phyloP scores from a whole-genome alignment of 352 stramenopile genomes.

The Phytopythium vexans region DNA sequence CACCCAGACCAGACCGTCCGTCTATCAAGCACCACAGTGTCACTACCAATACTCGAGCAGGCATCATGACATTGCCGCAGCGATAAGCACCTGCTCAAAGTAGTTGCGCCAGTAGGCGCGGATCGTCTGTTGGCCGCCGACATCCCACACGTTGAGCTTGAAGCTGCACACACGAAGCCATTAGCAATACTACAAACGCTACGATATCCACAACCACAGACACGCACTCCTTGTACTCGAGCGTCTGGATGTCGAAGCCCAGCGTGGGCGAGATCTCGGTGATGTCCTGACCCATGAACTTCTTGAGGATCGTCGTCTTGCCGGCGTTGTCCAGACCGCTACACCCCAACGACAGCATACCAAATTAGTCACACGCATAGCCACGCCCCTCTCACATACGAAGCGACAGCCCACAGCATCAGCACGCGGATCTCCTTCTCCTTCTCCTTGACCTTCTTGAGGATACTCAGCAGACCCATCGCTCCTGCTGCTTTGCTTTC shows the following conservation, averaged over 20 bases:
- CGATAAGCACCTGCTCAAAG: conserved; percentile 88
- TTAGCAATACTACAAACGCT: background rate
- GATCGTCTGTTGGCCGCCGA: conserved; percentile 99
- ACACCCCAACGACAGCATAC: background rate
- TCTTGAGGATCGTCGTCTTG: conserved; percentile 98
- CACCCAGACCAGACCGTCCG: conserved; percentile 99
- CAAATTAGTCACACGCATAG: conserved; percentile 8
- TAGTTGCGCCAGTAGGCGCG: conserved; percentile 99
- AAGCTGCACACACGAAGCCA: conserved; percentile 43
- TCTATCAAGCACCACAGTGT: conserved; percentile 35
- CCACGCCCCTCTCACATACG: background rate
- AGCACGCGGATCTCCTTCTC: conserved; percentile 99
- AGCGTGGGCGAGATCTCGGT: conserved; percentile 97
- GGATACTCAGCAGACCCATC: conserved; percentile 92
- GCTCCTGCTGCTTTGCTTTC: background rate
- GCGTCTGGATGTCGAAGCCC: conserved; percentile 99
- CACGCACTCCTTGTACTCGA: conserved; percentile 92
- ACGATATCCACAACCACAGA: background rate
- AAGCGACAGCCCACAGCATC: conserved; percentile 83
- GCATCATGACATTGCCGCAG: background rate
- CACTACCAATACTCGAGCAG: background rate
- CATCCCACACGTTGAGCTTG: conserved; percentile 98
- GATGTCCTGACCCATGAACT: conserved; percentile 97
- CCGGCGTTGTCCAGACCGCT: conserved; percentile 99
- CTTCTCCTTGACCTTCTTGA: conserved; percentile 99